These are phyloP conservation scores for Rhamnella rubrinervis DNA, from an alignment of 331 rosid species.

Conservation along the genomic window DNA sequence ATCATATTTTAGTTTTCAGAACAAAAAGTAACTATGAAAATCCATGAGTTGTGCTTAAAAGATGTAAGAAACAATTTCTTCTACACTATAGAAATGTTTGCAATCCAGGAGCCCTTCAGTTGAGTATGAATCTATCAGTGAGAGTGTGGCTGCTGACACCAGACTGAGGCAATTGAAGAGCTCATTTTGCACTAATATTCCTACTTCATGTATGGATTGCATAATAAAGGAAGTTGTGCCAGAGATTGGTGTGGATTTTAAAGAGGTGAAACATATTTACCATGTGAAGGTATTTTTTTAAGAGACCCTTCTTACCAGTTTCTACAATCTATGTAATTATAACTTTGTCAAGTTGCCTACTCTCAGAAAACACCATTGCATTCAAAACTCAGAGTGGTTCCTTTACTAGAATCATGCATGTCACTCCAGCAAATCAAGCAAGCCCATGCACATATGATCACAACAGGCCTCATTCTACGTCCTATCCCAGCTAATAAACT, in stretches of 20 bases:
- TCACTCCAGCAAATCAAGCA: no score
- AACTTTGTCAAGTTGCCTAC: no score
- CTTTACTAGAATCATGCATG: no score
- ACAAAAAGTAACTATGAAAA: no score
- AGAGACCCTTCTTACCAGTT: no score
- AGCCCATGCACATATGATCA: no score
- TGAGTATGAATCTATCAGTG: slow-evolving; percentile 20
- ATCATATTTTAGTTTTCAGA: neutral
- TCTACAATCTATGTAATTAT: no score
- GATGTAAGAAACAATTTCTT: neutral
- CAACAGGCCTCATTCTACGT: no score
- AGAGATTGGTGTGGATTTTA: slow-evolving; percentile 35
- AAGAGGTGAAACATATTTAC: slow-evolving; percentile 41
- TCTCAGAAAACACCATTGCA: no score
- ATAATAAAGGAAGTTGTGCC: slow-evolving; percentile 22
- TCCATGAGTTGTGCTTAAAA: neutral
- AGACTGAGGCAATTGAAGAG: slow-evolving; percentile 22
- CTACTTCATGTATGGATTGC: slow-evolving; percentile 39
- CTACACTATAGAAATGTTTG: neutral
- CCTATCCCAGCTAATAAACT: no score
- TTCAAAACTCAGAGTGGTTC: no score
- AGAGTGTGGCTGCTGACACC: slow-evolving; percentile 16
- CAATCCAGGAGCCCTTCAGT: slow-evolving; percentile 33
- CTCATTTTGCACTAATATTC: slow-evolving; percentile 35
- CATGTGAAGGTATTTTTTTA: slow-evolving; percentile 37